A percentile compares a stretch with the other conserved stretches of the same genome.
Evolutionary conservation across 345 rosid species (phyloP).

Genomic region (Aurinia saxatilis): DNA sequence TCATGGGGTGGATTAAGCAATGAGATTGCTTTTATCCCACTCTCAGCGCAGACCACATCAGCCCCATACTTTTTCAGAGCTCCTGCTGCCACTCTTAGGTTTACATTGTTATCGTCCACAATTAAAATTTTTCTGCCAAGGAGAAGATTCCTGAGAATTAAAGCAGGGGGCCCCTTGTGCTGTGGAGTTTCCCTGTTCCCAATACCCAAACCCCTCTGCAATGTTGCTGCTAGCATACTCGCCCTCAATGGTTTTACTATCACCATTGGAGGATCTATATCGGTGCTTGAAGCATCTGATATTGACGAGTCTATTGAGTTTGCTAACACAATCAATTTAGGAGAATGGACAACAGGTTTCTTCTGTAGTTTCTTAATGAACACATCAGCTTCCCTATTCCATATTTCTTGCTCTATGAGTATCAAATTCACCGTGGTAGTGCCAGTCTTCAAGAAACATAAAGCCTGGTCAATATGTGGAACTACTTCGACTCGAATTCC

Average conservation of each 20-base stretch:
- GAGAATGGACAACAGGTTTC: conserved; percentile 25
- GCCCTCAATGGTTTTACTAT: conserved; percentile 84
- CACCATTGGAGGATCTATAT: conserved; percentile 33
- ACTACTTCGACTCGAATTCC: conserved; percentile 61
- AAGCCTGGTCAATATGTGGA: conserved; percentile 43
- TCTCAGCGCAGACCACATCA: conserved; percentile 65
- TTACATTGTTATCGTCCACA: conserved; percentile 82
- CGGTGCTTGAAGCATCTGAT: conserved; percentile 10
- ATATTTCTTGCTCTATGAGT: conserved; percentile 77
- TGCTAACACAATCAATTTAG: conserved; percentile 55
- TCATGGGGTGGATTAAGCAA: conserved; percentile 67
- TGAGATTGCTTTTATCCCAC: conserved; percentile 57
- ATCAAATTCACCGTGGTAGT: conserved; percentile 39
- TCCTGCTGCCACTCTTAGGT: conserved; percentile 85
- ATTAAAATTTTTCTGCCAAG: conserved; percentile 69
- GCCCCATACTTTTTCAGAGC: conserved; percentile 93
- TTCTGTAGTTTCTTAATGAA: conserved; percentile 37
- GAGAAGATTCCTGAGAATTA: conserved; percentile 57
- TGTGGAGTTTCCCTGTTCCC: conserved; percentile 50
- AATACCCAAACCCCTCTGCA: conserved; percentile 68
- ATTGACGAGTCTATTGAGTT: conserved; percentile 32
- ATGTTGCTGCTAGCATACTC: conserved; percentile 74
- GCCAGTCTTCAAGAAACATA: conserved; percentile 30
- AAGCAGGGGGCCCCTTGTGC: conserved; percentile 51
- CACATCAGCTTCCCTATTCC: conserved; percentile 56